Percentiles rank a stretch among this genome's conserved stretches.
phyloP scores from a whole-genome alignment of 306 rosid species.

The Castanea crenata region DNA sequence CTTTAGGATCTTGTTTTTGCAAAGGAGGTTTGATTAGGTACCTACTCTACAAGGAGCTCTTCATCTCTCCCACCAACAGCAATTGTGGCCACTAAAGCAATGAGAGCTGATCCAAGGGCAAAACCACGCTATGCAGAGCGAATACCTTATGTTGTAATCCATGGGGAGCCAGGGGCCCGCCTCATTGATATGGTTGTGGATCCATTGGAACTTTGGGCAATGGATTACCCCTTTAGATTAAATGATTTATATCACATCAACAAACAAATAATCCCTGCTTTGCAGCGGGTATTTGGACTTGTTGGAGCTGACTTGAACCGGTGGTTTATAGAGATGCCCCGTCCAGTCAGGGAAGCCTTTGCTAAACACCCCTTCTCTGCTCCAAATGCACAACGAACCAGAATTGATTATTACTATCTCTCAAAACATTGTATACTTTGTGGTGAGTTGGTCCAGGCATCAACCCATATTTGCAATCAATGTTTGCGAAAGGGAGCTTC shows the following conservation, averaged over 20 bases:
- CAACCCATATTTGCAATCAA: constrained; percentile 60
- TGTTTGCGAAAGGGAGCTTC: constrained; percentile 61
- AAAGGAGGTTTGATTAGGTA: constrained; percentile 90
- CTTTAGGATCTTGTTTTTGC: constrained; percentile 88
- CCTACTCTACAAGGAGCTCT: constrained; percentile 57
- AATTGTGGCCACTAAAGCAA: constrained; percentile 91
- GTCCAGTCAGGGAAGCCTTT: constrained; percentile 59
- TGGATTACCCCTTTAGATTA: constrained; percentile 71
- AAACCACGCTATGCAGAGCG: constrained; percentile 94
- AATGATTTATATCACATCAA: constrained; percentile 85
- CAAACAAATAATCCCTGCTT: constrained; percentile 89
- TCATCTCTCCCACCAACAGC: constrained; percentile 98
- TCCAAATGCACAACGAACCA: constrained; percentile 59
- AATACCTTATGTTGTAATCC: constrained; percentile 83
- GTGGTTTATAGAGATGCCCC: constrained; percentile 93
- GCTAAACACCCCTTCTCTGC: constrained; percentile 42
- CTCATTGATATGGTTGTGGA: constrained; percentile 90
- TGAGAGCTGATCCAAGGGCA: constrained; percentile 83
- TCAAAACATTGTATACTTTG: constrained; percentile 89
- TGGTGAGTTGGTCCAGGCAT: constrained; percentile 74
- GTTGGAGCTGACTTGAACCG: constrained; percentile 77
- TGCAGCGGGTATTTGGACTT: constrained; percentile 87
- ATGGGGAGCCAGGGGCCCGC: constrained; percentile 93
- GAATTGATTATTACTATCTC: constrained; percentile 88
- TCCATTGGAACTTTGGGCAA: constrained; percentile 77